A percentile compares a stretch with the other conserved stretches of the same genome.
Evolutionary conservation across 352 stramenopile species (phyloP).

Genomic region (Labyrinthula sp.): DNA sequence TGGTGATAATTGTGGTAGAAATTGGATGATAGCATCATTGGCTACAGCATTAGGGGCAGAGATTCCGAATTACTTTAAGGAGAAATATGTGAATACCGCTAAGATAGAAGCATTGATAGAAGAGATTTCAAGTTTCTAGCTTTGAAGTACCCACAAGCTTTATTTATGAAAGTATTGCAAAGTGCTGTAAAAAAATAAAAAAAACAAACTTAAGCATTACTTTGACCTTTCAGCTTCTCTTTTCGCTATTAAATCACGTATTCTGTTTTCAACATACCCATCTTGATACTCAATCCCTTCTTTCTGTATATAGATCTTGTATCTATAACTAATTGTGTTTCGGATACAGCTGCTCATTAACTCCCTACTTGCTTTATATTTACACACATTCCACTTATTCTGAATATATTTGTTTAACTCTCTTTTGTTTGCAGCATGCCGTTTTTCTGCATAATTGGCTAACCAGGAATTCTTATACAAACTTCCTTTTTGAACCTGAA

Average conservation of each 20-base stretch:
- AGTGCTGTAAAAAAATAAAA: too few species aligned
- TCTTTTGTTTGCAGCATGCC: constrained; percentile 25
- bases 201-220: too few species aligned
- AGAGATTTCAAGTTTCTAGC: too few species aligned
- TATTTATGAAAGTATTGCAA: too few species aligned
- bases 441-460: constrained; percentile 29
- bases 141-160: too few species aligned
- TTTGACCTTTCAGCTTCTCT: constrained; percentile 12
- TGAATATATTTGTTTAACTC: constrained; percentile 31
- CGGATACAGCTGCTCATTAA: constrained; percentile 25
- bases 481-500: constrained; percentile 7
- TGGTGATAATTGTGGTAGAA: too few species aligned
- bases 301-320: constrained; percentile 28
- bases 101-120: too few species aligned
- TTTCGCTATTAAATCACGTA: constrained; percentile 24
- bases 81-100: too few species aligned
- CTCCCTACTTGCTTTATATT: constrained; percentile 21
- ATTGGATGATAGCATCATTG: too few species aligned
- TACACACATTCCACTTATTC: constrained; percentile 27
- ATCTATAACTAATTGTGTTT: constrained; percentile 26
- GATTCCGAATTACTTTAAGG: too few species aligned
- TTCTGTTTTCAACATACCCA: constrained; percentile 22
- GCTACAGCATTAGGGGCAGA: too few species aligned
- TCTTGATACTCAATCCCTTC: constrained; percentile 26
- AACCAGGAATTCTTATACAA: constrained; percentile 29